These are phyloP conservation scores for Ogataea dorogensis DNA, from an alignment of 805 yeast genomes.

Conservation along the genomic window DNA sequence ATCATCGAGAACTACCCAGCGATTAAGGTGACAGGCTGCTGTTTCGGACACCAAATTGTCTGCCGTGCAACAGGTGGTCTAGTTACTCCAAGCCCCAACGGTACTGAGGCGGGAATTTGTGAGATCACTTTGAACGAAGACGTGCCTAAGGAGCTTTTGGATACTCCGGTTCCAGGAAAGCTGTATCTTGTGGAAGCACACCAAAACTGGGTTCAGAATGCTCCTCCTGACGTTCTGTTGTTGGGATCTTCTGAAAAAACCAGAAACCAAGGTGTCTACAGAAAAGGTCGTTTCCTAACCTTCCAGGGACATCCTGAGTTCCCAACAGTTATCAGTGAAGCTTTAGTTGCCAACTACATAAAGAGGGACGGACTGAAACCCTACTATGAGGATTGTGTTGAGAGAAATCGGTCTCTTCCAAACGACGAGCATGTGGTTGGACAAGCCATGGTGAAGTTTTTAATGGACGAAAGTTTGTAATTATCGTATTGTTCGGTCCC, in stretches of 20 bases:
- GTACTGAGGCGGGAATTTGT: constrained; percentile 73
- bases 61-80: constrained; percentile 62
- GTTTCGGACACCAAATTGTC: constrained; percentile 86
- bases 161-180: constrained; percentile 2
- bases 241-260: constrained; percentile 8
- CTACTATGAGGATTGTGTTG: constrained; percentile 11
- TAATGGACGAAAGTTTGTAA: constrained; percentile 7
- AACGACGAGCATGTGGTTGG: constrained; percentile 10
- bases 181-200: constrained; percentile 13
- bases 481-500: no score
- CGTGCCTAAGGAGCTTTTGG: constrained; percentile 17
- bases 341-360: constrained; percentile 8
- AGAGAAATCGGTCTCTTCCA: constrained; percentile 3
- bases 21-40: constrained; percentile 65
- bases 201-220: constrained; percentile 8
- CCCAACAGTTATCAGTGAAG: constrained; percentile 32
- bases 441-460: constrained; percentile 8
- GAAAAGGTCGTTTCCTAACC: constrained; percentile 51
- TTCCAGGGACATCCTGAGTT: constrained; percentile 95
- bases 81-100: constrained; percentile 56
- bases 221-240: constrained; percentile 8
- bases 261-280: constrained; percentile 62
- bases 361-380: constrained; percentile 2
- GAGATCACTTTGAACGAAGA: constrained; percentile 41
- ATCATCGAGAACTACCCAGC: constrained; percentile 14